These are phyloP conservation scores for Lomentospora prolificans DNA, from an alignment of 2,329 filamentous ascomycete genomes.

Conservation along the genomic window DNA sequence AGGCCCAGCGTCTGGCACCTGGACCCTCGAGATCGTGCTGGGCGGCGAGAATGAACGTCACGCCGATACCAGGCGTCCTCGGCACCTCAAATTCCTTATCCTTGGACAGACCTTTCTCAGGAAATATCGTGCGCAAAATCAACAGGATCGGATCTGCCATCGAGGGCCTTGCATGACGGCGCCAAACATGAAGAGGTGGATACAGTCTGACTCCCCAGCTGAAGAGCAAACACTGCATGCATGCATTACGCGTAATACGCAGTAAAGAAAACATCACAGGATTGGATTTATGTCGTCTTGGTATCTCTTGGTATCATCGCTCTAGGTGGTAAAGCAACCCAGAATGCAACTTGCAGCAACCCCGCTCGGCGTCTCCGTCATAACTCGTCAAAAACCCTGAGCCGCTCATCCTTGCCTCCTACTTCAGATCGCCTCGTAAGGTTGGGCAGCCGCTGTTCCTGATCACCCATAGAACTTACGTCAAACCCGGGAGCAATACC, in stretches of 20 bases:
- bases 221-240: too few species aligned
- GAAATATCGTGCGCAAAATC: background rate
- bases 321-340: background rate
- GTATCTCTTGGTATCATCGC: constrained; percentile 2
- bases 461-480: background rate
- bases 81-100: background rate
- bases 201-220: background rate
- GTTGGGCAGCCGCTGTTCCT: constrained; percentile 1
- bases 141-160: background rate
- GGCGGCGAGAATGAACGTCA: background rate
- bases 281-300: background rate
- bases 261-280: background rate
- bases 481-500: background rate
- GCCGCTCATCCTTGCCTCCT: constrained; percentile 21
- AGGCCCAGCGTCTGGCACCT: background rate
- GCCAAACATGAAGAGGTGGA: background rate
- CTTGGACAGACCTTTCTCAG: background rate
- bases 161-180: background rate
- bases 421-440: background rate
- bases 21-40: background rate
- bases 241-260: background rate
- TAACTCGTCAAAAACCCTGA: constrained; percentile 37
- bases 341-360: background rate
- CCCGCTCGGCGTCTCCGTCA: constrained; percentile 17
- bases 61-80: background rate